These are phyloP conservation scores for Mycena capillaripes DNA, from an alignment of 768 basidiomycete genomes.

Conservation along the genomic window DNA sequence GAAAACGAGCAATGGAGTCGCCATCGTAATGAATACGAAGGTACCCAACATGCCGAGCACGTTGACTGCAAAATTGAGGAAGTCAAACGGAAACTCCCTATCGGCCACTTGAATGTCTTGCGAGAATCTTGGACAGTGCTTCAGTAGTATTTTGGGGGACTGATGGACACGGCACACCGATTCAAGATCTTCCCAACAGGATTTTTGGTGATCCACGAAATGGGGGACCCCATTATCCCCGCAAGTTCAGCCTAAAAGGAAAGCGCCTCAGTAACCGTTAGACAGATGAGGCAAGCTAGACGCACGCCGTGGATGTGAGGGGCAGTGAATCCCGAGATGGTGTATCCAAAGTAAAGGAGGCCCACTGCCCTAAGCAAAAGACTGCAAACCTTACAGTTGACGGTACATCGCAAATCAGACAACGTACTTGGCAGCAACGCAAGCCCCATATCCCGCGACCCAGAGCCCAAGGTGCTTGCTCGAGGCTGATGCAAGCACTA, in stretches of 20 bases:
- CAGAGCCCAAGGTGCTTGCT: conserved; percentile 25
- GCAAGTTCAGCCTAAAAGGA: conserved; percentile 17
- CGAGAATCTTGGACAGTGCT: conserved; percentile 11
- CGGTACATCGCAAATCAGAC: neutral
- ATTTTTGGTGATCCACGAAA: conserved; percentile 33
- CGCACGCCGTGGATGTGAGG: conserved; percentile 25
- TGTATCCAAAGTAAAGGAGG: conserved; percentile 9
- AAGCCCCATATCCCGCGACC: conserved; percentile 25
- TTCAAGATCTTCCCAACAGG: conserved; percentile 29
- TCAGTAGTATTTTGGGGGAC: too few relatives aligned
- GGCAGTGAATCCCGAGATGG: conserved; percentile 10
- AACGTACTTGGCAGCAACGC: conserved; percentile 11
- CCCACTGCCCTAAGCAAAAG: conserved; percentile 4
- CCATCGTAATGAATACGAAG: conserved; percentile 26
- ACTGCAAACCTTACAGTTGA: neutral
- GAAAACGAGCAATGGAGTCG: conserved; percentile 23
- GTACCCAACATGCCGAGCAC: conserved; percentile 11
- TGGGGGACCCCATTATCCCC: conserved; percentile 24
- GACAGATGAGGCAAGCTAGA: neutral
- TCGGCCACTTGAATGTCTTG: conserved; percentile 28
- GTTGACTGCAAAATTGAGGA: conserved; percentile 16
- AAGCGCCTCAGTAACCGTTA: neutral
- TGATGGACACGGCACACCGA: too few relatives aligned
- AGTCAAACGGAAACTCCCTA: conserved; percentile 27
- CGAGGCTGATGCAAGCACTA: conserved; percentile 23